Evolutionary conservation across 768 basidiomycete genomes (phyloP), one percentile per base, ranked within the genome.

Genomic region (Chalciporus chontae): DNA sequence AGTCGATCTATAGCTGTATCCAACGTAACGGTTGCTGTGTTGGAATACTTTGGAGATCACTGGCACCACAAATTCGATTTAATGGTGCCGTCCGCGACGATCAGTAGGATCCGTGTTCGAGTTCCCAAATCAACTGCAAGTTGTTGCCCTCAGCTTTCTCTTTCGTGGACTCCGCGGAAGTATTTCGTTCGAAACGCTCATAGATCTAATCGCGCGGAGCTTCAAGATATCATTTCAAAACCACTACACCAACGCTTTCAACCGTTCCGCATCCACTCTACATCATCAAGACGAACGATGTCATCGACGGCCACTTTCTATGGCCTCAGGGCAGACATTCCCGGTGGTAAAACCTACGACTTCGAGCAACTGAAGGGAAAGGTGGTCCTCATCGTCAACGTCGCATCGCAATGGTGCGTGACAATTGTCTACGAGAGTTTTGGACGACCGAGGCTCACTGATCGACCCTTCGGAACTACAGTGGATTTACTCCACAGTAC

Each of bases 401-500:
- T 79, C 45, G 89, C 88, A 23, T 88, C 87, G 11, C 71, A 79
- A 59, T 91, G 89, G 87, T 60, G 47, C 40, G 61, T 36, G 1
- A 8, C 7, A 14, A 26, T 15, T 27, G 13, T 24, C 44, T 19
- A 18, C 18, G 5, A 17, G n/a, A 3, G 8, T 24, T 32, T 26
- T 26, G 26, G 26, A 21, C 14, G 31, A 17, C 32, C 39, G 1
- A 52, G 18, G 17, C 38, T 49, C 21, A 37, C 49, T 56, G 36
- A n/a, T n/a, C n/a, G n/a, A 53, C 50, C 9, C 32, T 17, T 15
- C 34, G 15, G 18, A n/a, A 38, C 18, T 15, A 39, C 50, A 90
- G 88, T 60, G 88, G 88, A n/a, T 90, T 90, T 63, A 90, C 88
- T 9, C 83, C 87, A 6, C 87, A 90, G 63, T 89, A 88, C 68